Base-by-base conservation (phyloP, 208 protist species). In the Herpetomonas muscarum region DNA sequence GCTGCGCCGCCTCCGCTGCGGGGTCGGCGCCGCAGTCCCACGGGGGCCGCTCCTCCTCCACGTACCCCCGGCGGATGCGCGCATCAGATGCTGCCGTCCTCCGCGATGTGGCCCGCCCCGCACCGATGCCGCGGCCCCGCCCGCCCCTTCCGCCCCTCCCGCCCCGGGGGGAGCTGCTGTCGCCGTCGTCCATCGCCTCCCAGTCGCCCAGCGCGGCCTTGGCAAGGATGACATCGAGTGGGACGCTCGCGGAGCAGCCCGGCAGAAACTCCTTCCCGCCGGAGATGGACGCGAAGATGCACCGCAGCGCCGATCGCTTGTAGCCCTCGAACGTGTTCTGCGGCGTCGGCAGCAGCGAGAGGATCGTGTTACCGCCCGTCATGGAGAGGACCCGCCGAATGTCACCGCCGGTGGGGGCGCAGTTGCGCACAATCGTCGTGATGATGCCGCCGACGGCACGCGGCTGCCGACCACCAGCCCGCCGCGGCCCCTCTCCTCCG, bases 311-410 rank as follows among this genome's bases (percentile, higher is more conserved):
- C 19, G 62, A 77, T 50, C 68, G 49, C 29, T 68, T 64, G 62
- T 79, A 74, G n/a, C 65, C 63, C 26, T 66, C 72, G 59, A 91
- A 94, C 13, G 70, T 72, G 9, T 74, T 68, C 73, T 91, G 87
- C 10, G 87, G 87, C 12, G 74, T 83, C 0, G 87, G 73, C 7
- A 94, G 29, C 26, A 94, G 56, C 6, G 83, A 87, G 7, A 94
- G 48, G 29, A 94, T 76, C 28, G 74, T 80, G 42, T 88, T 84
- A 47, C 55, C 64, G 7, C 67, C 75, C 7, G 70, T 82, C 1
- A 61, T 45, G 25, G 30, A 30, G 21, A 24, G 25, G 46, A 37
- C 7, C 17, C 10, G 9, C 26, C 25, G n/a, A n/a, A n/a, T 22
- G 32, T 17, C 6, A 9, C 30, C 17, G 13, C 6, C n/a, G 12